Conservation (phyloP, 192 early-diverging fungal genomes). For the Coemansia sp. region DNA sequence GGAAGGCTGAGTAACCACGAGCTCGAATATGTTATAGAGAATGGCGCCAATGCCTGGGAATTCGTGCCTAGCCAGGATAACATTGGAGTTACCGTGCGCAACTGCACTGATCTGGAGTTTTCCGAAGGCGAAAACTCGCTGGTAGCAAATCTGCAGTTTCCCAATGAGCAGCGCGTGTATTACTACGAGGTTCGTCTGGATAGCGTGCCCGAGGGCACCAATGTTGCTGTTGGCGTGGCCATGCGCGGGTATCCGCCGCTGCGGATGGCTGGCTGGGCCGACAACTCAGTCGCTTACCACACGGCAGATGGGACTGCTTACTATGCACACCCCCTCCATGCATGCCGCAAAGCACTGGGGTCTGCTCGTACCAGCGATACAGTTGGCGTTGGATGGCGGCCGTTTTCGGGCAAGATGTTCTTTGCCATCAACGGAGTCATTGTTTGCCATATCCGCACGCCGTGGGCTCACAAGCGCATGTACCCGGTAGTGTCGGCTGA, state of each 20-base stretch:
- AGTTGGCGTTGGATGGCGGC: slow-evolving; percentile 70
- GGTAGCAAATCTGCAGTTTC: slow-evolving; percentile 45
- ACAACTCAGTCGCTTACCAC: slow-evolving; percentile 68
- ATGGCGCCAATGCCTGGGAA: slow-evolving; percentile 46
- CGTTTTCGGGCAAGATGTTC: slow-evolving; percentile 67
- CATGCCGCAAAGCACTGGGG: slow-evolving; percentile 50
- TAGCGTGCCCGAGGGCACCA: slow-evolving; percentile 59
- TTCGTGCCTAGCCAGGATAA: slow-evolving; percentile 27
- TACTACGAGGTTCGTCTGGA: slow-evolving; percentile 49
- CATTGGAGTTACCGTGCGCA: slow-evolving; percentile 17
- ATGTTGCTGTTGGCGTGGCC: slow-evolving; percentile 65
- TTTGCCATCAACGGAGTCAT: slow-evolving; percentile 71
- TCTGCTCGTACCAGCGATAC: slow-evolving; percentile 61
- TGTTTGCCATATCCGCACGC: slow-evolving; percentile 58
- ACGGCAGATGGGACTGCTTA: slow-evolving; percentile 62
- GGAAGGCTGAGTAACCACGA: slow-evolving; percentile 28
- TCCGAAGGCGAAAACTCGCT: slow-evolving; percentile 36
- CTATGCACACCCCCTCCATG: slow-evolving; percentile 57
- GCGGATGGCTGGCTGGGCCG: slow-evolving; percentile 73
- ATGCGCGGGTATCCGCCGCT: slow-evolving; percentile 66
- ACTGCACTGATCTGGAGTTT: slow-evolving; percentile 43
- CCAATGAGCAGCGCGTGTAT: slow-evolving; percentile 51
- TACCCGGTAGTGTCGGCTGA: slow-evolving; percentile 55
- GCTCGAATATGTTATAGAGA: slow-evolving; percentile 36
- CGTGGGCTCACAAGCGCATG: slow-evolving; percentile 61